phyloP scores from a whole-genome alignment of 192 early-diverging fungal species.

The Coemansia sp. region DNA sequence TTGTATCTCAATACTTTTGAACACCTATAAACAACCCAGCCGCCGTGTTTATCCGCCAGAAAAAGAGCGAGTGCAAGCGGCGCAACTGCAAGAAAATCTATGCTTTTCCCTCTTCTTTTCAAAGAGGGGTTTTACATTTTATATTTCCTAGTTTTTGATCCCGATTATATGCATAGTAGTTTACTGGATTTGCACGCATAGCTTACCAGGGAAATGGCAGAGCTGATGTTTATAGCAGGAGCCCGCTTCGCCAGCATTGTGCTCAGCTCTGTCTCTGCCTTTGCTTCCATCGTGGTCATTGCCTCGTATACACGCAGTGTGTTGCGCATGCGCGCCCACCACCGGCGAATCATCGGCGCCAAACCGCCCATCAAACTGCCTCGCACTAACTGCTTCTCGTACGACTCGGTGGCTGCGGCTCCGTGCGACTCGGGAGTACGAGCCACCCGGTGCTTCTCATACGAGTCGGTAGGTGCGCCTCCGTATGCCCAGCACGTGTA shows the following conservation, averaged over 20 bases:
- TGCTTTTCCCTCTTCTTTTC: conserved; percentile 2
- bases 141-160: not conserved
- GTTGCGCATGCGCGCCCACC: conserved; percentile 35
- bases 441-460: not conserved
- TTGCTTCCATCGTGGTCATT: conserved; percentile 36
- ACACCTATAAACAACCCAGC: not conserved
- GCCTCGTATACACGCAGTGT: conserved; percentile 38
- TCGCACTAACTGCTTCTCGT: conserved; percentile 34
- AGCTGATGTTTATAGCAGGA: conserved; percentile 16
- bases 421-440: not conserved
- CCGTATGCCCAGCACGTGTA: not conserved
- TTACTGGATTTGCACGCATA: not conserved
- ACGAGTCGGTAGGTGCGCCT: not conserved
- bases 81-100: not conserved
- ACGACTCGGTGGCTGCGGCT: conserved; percentile 28
- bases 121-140: not conserved
- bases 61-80: not conserved
- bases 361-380: not conserved
- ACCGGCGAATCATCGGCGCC: conserved; percentile 36
- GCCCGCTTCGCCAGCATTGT: conserved; percentile 38
- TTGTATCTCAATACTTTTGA: not conserved
- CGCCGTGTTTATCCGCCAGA: not conserved
- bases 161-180: not conserved
- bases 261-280: conserved; percentile 36
- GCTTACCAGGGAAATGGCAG: conserved; percentile 4